phyloP scores from a whole-genome alignment of 345 rosid species.

The Hypericum androsaemum region DNA sequence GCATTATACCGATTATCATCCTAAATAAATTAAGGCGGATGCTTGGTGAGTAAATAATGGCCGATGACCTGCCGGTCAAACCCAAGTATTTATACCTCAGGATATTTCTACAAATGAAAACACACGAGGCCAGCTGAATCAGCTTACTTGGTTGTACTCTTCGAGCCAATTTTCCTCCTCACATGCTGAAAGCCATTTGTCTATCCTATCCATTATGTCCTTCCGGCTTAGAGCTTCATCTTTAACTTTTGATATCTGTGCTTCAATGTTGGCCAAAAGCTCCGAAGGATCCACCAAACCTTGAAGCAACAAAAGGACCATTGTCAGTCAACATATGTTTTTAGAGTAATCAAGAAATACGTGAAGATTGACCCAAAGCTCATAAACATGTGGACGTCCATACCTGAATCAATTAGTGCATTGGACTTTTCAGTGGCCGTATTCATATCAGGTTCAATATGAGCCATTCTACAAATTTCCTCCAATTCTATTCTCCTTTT shows the following conservation, averaged over 20 bases:
- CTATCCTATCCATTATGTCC: slow-evolving; percentile 91
- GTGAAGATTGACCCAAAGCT: not conserved
- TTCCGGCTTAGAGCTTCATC: slow-evolving; percentile 78
- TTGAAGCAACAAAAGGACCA: slow-evolving; percentile 19
- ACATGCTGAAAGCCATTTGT: slow-evolving; percentile 86
- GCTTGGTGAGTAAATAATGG: not conserved
- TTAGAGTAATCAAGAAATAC: not conserved
- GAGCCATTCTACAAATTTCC: slow-evolving; percentile 59
- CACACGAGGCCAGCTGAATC: not conserved
- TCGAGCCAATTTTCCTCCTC: slow-evolving; percentile 98
- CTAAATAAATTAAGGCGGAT: slow-evolving; percentile 22
- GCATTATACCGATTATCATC: slow-evolving; percentile 73
- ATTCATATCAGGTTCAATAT: slow-evolving; percentile 74
- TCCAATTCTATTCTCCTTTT: slow-evolving; percentile 80
- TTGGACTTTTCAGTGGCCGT: slow-evolving; percentile 84
- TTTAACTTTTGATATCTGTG: slow-evolving; percentile 60
- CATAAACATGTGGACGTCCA: not conserved
- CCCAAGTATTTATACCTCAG: not conserved
- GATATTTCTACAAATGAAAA: not conserved
- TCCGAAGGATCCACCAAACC: slow-evolving; percentile 93
- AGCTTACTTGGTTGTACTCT: slow-evolving; percentile 71
- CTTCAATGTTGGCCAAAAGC: slow-evolving; percentile 71
- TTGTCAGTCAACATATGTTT: not conserved
- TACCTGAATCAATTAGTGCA: slow-evolving; percentile 93
- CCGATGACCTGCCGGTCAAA: not conserved